Base-by-base conservation (phyloP, 1,284 basidiomycete species). In the Fomitiporia mediterranea region DNA sequence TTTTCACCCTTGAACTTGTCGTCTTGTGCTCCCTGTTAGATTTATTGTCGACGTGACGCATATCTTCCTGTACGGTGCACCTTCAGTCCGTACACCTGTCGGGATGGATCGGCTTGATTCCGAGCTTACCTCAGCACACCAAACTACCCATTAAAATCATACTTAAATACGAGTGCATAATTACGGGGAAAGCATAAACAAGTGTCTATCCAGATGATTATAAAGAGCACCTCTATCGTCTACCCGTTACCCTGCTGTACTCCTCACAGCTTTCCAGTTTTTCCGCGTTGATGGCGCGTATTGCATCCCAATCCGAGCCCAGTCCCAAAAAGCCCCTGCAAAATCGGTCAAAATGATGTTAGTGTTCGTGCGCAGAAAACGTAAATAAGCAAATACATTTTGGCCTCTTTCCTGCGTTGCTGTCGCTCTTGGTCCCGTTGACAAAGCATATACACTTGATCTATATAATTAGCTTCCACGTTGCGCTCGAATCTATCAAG, bases 271-370 rank as follows among this genome's bases (percentile, higher is more conserved):
- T 83, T 58, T 79, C 75, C 46, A 91, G 74, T 38, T 74, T 75
- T 72, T 90, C 84, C 27, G 69, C 69, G 53, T 86, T 79, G 57
- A 93, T 87, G 62, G 68, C 68, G 68, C 74, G 75, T 55, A 93
- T 85, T 70, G 91, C 91, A 44, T 91, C 86, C 85, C 89, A 92
- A 68, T 97, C 88, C 17, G 91, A 89, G 19, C 91, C 89, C 58
- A 94, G 74, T 1, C 94, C 94, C 67, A 97, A 93, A 63, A 96
- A 72, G 2, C 94, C 94, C 51, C 49, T 53, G 19, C n/a, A 21
- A 42, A 17, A 25, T 6, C 15, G 17, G 38, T 53, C 27, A 23
- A 27, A 27, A 23, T 21, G 13, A 9, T 6, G 15, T 11, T 42
- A 6, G n/a, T 25, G 32, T 43, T 23, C 3, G 15, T 13, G 6